Base-by-base conservation (phyloP, 352 stramenopile genomes). In the Poterioochromonas sp. region DNA sequence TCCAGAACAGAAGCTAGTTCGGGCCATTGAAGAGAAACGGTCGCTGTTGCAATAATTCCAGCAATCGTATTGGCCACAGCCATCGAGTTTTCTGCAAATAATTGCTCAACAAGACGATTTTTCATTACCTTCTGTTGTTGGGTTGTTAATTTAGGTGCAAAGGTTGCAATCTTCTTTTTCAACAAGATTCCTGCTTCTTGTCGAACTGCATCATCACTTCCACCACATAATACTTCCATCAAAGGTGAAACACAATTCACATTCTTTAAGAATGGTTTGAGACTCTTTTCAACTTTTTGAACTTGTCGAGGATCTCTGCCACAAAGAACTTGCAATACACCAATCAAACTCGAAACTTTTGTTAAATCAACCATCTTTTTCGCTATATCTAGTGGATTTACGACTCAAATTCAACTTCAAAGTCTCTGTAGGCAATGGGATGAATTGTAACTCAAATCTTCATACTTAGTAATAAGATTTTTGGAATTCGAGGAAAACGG, bases 181-280 rank as follows among this genome's bases (percentile, higher is more conserved):
- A 74, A 35, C 37, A 74, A 18, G 3, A 74, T 34, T 18, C 34
- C 65, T 1, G 65, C 37, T 12, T 58, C 2, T 22, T 74, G 65
- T 8, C 65, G 65, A 35, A 88, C 84, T 34, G 85, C 84, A 90
- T 88, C 77, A 95, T 83, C 81, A 95, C 89, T 80, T 89, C 92
- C 68, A 86, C 84, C 40, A 97, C 89, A 34, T 82, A 91, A 37
- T 43, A 73, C 18, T 8, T n/a, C 5, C 2, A 47, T 40, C 5
- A 74, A 26, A 35, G 8, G 18, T 2, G 3, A 15, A 34, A n/a
- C 39, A 54, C n/a, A 32, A 51, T 82, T 83, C 53, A 92, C 82
- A 83, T 94, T 86, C 83, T 97, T 97, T 43, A 97, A 84, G 80
- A 97, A 91, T 41, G 83, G 84, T 86, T 98, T 98, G 76, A 98